Evolutionary conservation across 2,329 filamentous ascomycete species (phyloP).

Genomic region (Fusarium nelsonii): DNA sequence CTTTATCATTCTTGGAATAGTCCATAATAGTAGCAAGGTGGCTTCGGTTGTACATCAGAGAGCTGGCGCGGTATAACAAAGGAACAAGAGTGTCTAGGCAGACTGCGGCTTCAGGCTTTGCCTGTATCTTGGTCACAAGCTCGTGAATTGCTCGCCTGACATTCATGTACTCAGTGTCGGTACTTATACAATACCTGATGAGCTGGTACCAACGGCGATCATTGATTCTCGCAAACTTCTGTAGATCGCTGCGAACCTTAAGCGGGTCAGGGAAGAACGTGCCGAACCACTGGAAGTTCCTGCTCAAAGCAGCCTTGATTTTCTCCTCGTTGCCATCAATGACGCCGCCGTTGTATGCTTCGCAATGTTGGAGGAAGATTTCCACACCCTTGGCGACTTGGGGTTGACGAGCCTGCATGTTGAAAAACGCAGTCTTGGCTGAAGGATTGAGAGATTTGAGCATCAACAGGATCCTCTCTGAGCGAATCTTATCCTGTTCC

Average conservation of each 20-base stretch:
- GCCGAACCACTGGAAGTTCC: conserved; percentile 78
- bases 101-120: conserved; percentile 69
- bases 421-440: conserved; percentile 89
- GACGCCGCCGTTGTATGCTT: conserved; percentile 89
- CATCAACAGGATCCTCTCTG: conserved; percentile 85
- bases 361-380: conserved; percentile 85
- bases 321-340: conserved; percentile 78
- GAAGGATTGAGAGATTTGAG: conserved; percentile 81
- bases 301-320: conserved; percentile 77
- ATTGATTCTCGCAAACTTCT: conserved; percentile 91
- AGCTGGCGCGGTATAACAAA: conserved; percentile 84
- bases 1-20: conserved; percentile 85
- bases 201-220: conserved; percentile 92
- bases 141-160: conserved; percentile 93
- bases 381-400: conserved; percentile 79
- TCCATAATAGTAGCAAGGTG: conserved; percentile 92
- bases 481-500: conserved; percentile 81
- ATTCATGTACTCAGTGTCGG: conserved; percentile 91
- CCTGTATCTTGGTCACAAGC: conserved; percentile 82
- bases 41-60: conserved; percentile 92
- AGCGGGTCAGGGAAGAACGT: conserved; percentile 81
- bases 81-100: conserved; percentile 85
- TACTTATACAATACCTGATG: conserved; percentile 78
- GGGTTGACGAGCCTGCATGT: conserved; percentile 82
- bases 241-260: conserved; percentile 80